These are phyloP conservation scores for Chrysoporthe austroafricana DNA, from an alignment of 2,329 filamentous ascomycete species.

Conservation along the genomic window DNA sequence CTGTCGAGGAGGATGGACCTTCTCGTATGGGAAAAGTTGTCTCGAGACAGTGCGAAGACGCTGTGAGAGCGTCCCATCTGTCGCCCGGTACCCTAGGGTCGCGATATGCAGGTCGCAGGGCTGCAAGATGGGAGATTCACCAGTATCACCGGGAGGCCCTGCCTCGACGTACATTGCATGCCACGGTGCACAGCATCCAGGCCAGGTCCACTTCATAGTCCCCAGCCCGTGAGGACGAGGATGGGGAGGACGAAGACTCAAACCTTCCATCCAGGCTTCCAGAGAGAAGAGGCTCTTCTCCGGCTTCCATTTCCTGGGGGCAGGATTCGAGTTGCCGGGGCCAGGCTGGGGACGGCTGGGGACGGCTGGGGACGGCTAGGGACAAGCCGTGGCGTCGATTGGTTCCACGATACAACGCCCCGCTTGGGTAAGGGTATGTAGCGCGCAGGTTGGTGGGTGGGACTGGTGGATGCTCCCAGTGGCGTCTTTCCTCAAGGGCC, in stretches of 20 bases:
- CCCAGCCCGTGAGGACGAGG: background rate
- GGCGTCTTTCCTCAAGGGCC: slow-evolving; percentile 28
- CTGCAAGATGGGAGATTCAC: background rate
- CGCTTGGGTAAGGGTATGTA: slow-evolving; percentile 22
- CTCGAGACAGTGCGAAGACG: slow-evolving; percentile 18
- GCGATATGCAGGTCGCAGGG: background rate
- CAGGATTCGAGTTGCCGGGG: slow-evolving; percentile 20
- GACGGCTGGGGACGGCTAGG: slow-evolving; percentile 15
- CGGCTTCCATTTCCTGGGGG: slow-evolving; percentile 16
- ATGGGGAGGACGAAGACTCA: background rate
- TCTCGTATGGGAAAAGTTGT: slow-evolving; percentile 14
- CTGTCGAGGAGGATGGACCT: slow-evolving; percentile 13
- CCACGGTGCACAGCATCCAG: background rate
- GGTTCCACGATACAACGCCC: slow-evolving; percentile 20
- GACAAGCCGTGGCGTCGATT: slow-evolving; percentile 22
- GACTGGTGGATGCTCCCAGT: slow-evolving; percentile 27
- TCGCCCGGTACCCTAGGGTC: background rate
- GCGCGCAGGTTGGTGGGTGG: slow-evolving; percentile 13
- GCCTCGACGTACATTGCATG: background rate
- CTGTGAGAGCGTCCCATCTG: background rate
- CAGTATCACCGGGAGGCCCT: background rate
- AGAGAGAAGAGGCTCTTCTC: slow-evolving; percentile 18
- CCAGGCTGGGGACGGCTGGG: slow-evolving; percentile 18
- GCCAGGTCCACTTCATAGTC: slow-evolving; percentile 1
- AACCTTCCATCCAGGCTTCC: slow-evolving; percentile 23